These are phyloP conservation scores for Komagataella ulmi DNA, from an alignment of 805 yeast genomes.

Conservation along the genomic window DNA sequence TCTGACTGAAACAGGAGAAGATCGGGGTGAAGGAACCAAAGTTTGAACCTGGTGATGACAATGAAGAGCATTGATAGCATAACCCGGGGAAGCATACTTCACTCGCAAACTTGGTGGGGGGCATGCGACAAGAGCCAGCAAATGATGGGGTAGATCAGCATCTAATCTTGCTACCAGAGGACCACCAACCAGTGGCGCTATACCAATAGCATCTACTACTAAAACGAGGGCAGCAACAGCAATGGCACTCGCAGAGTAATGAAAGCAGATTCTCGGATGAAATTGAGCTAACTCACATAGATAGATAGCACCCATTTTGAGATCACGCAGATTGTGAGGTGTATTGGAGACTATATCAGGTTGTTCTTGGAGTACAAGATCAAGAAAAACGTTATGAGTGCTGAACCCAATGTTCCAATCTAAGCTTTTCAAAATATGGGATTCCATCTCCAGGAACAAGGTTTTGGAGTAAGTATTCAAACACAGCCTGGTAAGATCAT, in stretches of 20 bases:
- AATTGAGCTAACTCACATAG: conserved; percentile 57
- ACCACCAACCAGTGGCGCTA: not conserved
- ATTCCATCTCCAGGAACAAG: conserved; percentile 55
- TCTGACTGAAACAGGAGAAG: not conserved
- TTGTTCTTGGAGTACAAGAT: conserved; percentile 27
- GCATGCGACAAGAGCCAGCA: not conserved
- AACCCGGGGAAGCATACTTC: not conserved
- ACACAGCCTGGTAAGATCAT: conserved; percentile 39
- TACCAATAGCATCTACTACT: not conserved
- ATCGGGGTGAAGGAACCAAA: not conserved
- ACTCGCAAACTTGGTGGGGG: not conserved
- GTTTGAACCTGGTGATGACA: not conserved
- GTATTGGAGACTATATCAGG: conserved; percentile 3
- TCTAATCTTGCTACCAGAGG: not conserved
- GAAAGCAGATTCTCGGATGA: conserved; percentile 42
- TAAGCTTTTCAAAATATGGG: conserved; percentile 47
- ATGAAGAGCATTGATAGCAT: not conserved
- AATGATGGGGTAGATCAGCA: not conserved
- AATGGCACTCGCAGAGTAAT: conserved; percentile 28
- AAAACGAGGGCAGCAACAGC: conserved; percentile 33
- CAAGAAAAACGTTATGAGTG: conserved; percentile 52
- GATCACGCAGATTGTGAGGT: conserved; percentile 25
- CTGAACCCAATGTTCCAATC: conserved; percentile 54
- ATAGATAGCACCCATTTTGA: conserved; percentile 44
- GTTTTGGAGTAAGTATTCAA: conserved; percentile 43